A percentile compares a stretch with the other conserved stretches of the same genome.
Conservation (phyloP, 805 yeast species). For the Teunomyces panamensis region DNA sequence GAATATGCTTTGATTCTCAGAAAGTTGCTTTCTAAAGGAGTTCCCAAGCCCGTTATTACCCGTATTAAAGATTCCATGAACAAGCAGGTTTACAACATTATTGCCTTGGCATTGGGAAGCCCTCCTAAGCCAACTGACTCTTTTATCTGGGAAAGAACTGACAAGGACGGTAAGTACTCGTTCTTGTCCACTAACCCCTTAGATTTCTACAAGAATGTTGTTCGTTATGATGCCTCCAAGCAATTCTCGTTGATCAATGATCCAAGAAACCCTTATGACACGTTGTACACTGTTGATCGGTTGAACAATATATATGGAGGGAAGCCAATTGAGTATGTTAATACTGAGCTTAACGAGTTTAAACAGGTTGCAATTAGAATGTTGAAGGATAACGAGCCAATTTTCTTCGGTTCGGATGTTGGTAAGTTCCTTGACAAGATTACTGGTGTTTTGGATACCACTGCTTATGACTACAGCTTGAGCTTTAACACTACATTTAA, state of each 20-base stretch:
- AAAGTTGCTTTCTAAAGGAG: slow-evolving; percentile 41
- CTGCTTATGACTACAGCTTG: slow-evolving; percentile 63
- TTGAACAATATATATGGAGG: slow-evolving; percentile 73
- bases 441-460: slow-evolving; percentile 70
- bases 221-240: slow-evolving; percentile 50
- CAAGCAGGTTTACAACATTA: slow-evolving; percentile 60
- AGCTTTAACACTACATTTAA: slow-evolving; percentile 51
- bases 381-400: slow-evolving; percentile 70
- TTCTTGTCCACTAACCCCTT: slow-evolving; percentile 60
- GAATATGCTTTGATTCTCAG: slow-evolving; percentile 76
- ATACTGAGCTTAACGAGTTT: slow-evolving; percentile 57
- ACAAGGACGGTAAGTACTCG: slow-evolving; percentile 62
- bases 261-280: slow-evolving; percentile 70
- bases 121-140: slow-evolving; percentile 73
- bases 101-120: slow-evolving; percentile 68
- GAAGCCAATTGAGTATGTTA: slow-evolving; percentile 68
- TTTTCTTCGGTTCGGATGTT: slow-evolving; percentile 89
- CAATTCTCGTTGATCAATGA: slow-evolving; percentile 73
- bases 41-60: slow-evolving; percentile 36
- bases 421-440: slow-evolving; percentile 66
- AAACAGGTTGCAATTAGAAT: slow-evolving; percentile 63
- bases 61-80: slow-evolving; percentile 43
- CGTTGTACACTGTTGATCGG: slow-evolving; percentile 66
- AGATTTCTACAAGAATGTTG: slow-evolving; percentile 56
- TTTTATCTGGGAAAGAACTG: slow-evolving; percentile 72